phyloP scores from a whole-genome alignment of 495 filamentous ascomycete species.

The Trichoderma orchidacearum region DNA sequence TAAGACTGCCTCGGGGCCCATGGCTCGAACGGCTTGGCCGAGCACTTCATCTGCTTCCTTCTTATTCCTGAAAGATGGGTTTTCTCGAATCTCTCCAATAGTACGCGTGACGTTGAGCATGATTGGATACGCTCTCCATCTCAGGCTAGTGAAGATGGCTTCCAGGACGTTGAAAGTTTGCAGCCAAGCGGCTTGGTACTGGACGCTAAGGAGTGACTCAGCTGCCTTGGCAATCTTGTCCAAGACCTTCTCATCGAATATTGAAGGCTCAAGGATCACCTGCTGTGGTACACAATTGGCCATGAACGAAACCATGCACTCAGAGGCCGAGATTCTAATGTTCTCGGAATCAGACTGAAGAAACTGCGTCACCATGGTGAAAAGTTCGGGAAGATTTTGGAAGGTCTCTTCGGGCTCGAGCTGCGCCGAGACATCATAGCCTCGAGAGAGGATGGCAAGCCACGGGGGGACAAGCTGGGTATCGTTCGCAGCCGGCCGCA shows the following conservation, averaged over 20 bases:
- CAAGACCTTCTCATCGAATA: slow-evolving; percentile 76
- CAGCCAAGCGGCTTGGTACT: slow-evolving; percentile 88
- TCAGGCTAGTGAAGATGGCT: slow-evolving; percentile 75
- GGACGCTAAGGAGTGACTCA: slow-evolving; percentile 63
- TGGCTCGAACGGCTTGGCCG: slow-evolving; percentile 68
- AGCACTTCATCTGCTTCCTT: slow-evolving; percentile 88
- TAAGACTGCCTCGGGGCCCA: slow-evolving; percentile 76
- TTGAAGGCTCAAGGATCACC: slow-evolving; percentile 72
- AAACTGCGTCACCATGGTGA: slow-evolving; percentile 61
- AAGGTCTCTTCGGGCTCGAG: slow-evolving; percentile 79
- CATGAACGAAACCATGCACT: slow-evolving; percentile 85
- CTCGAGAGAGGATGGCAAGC: slow-evolving; percentile 88
- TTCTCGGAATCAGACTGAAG: slow-evolving; percentile 79
- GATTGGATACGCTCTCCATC: slow-evolving; percentile 70
- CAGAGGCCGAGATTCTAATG: slow-evolving; percentile 83
- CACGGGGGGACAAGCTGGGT: slow-evolving; percentile 86
- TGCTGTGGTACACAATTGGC: slow-evolving; percentile 71
- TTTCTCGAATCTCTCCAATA: slow-evolving; percentile 76
- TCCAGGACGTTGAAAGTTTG: slow-evolving; percentile 85
- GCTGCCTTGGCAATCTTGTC: slow-evolving; percentile 57
- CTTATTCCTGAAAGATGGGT: slow-evolving; percentile 83
- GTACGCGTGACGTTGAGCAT: slow-evolving; percentile 57
- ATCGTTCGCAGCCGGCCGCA: slow-evolving; percentile 81
- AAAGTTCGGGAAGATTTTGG: slow-evolving; percentile 69
- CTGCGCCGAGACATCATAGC: slow-evolving; percentile 85